Evolutionary conservation across 2,329 filamentous ascomycete species (phyloP), one percentile per base, ranked within the genome.

Genomic region (Pseudogymnoascus sp.): DNA sequence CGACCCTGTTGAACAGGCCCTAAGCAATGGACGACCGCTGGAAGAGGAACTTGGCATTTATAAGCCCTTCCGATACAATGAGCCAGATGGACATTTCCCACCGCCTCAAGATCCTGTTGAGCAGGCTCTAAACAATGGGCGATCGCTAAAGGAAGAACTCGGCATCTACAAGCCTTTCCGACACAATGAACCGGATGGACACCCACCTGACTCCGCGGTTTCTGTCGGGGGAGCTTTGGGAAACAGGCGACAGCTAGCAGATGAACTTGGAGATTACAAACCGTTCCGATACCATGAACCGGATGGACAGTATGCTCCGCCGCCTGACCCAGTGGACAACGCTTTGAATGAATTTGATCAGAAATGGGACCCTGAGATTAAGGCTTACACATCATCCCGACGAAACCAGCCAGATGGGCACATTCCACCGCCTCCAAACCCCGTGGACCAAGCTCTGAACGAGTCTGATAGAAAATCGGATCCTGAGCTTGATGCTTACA

Each of bases 311-410:
- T 66, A 37, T 9, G 20, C 58, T 25, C 59, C 61, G 4, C 25
- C 68, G 11, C 63, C 69, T 15, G 65, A 69, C 58, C 71, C 70
- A 1, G 68, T 70, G 4, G 73, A 73, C 60, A 73, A 75, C 33
- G 63, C 70, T n/a, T 71, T 75, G 4, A 72, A 73, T 61, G 65
- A 74, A 2, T 79, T 78, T 59, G 71, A 76, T 1, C 74, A 77
- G 12, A 41, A 57, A 28, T 33, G 28, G 28, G 28, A 57, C 25
- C 18, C 20, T n/a, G 20, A 60, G 11, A 12, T 37, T 4, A 30
- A 47, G 12, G 14, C 20, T 14, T 28, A 50, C 7, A 70, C 71
- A 25, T 71, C 75, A 0, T 65, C 71, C 18, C 65, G 66, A 28
- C 62, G 67, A 15, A 68, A 75, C 14, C 72, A 76, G 62, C 71